phyloP scores from a whole-genome alignment of 2,329 filamentous ascomycete genomes.

The Diaporthe nobilis region DNA sequence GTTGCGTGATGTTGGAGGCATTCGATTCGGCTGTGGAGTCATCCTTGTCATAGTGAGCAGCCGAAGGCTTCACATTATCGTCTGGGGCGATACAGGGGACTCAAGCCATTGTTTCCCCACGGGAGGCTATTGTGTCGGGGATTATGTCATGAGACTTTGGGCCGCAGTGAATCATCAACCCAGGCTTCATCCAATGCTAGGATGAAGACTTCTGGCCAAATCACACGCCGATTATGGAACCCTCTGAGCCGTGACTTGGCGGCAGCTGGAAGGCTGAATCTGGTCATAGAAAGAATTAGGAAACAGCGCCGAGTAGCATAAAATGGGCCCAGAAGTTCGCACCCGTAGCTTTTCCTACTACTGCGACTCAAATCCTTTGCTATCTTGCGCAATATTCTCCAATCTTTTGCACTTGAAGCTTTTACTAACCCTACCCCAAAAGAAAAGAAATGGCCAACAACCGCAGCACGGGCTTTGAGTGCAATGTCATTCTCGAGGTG shows the following conservation, averaged over 20 bases:
- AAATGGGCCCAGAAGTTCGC: not conserved
- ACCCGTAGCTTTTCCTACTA: not conserved
- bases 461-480: not conserved
- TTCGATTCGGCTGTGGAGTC: not conserved
- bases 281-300: too few relatives aligned
- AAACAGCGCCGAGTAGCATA: not conserved
- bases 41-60: not conserved
- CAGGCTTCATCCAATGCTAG: too few relatives aligned
- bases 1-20: not conserved
- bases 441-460: not conserved
- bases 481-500: not conserved
- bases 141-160: too few relatives aligned
- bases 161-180: too few relatives aligned
- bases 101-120: not conserved
- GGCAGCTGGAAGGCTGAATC: too few relatives aligned
- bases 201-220: too few relatives aligned
- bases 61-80: rapidly evolving
- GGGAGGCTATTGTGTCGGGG: too few relatives aligned
- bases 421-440: not conserved
- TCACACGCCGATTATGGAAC: too few relatives aligned
- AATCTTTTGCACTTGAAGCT: not conserved
- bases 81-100: not conserved
- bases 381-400: not conserved
- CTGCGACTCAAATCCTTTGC: not conserved
- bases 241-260: too few relatives aligned